These are phyloP conservation scores for Nectriaceae sp. DNA, from an alignment of 2,329 filamentous ascomycete genomes.

Conservation along the genomic window DNA sequence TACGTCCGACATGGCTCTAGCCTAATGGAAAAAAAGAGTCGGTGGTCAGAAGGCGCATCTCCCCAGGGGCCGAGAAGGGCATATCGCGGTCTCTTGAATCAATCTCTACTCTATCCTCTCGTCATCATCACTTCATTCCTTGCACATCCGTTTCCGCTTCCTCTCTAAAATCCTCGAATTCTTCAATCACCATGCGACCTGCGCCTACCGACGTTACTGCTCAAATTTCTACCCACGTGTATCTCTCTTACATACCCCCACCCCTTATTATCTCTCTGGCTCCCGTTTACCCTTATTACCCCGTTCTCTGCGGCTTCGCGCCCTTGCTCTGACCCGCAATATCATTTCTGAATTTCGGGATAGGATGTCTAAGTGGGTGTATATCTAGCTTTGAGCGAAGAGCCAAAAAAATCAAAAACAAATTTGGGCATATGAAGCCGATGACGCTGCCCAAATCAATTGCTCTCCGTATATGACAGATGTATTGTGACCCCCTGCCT, in stretches of 20 bases:
- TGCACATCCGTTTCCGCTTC: conserved; percentile 22
- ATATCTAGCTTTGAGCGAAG: conserved; percentile 26
- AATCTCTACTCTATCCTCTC: conserved; percentile 30
- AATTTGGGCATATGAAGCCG: conserved; percentile 14
- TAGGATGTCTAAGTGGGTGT: conserved; percentile 21
- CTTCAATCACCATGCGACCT: conserved; percentile 21
- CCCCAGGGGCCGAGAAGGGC: conserved; percentile 27
- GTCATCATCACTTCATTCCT: conserved; percentile 26
- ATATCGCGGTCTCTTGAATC: conserved; percentile 29
- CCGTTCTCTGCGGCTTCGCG: conserved; percentile 18
- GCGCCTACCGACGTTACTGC: conserved; percentile 23
- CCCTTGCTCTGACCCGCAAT: conserved; percentile 15
- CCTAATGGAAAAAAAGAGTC: conserved; percentile 27
- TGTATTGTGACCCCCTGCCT: not conserved
- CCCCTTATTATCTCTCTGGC: conserved; percentile 20
- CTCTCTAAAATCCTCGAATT: conserved; percentile 20
- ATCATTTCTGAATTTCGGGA: conserved; percentile 20
- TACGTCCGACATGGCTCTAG: conserved; percentile 22
- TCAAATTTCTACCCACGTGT: conserved; percentile 28
- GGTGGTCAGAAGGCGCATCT: conserved; percentile 23
- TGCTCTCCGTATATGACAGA: not conserved
- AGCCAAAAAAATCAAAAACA: conserved; percentile 23
- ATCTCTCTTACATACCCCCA: conserved; percentile 31
- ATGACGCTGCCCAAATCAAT: not conserved
- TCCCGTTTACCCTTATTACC: conserved; percentile 19